These are phyloP conservation scores for Exophiala phaeomuriformis DNA, from an alignment of 2,329 filamentous ascomycete species.

Conservation along the genomic window DNA sequence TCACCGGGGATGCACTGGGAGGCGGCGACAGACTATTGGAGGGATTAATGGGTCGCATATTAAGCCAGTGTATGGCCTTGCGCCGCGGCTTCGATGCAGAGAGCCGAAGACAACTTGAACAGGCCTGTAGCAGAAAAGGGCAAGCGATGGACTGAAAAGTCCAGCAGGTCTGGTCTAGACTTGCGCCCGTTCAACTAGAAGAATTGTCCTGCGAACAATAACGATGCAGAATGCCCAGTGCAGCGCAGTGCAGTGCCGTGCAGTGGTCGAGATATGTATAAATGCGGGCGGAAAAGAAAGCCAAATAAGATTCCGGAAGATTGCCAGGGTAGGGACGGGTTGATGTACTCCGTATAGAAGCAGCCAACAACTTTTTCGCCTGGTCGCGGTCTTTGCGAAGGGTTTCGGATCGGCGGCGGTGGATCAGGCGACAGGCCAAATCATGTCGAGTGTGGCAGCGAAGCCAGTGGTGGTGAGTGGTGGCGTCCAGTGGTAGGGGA, in stretches of 20 bases:
- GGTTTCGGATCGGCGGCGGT: background rate
- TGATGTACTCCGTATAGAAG: constrained; percentile 9
- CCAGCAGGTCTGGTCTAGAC: background rate
- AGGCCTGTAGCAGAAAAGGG: background rate
- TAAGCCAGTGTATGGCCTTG: background rate
- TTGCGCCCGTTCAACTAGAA: too few relatives aligned
- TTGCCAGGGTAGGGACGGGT: constrained; percentile 3
- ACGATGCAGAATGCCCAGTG: too few relatives aligned
- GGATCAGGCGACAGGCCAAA: background rate
- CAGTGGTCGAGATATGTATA: background rate
- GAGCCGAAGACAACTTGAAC: background rate
- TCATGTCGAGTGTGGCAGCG: background rate
- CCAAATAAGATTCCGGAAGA: constrained; percentile 8
- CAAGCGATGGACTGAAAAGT: background rate
- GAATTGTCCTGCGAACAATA: too few relatives aligned
- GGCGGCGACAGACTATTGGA: constrained; percentile 11
- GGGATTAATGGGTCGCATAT: constrained; percentile 9
- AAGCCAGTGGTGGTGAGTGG: background rate
- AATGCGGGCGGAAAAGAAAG: background rate
- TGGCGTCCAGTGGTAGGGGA: background rate
- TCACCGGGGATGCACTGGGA: constrained; percentile 1
- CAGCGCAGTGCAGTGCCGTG: background rate
- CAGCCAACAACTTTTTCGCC: constrained; percentile 2
- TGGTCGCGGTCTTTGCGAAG: constrained; percentile 7
- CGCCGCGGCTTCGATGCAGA: constrained; percentile 3